Evolutionary conservation across 2,329 filamentous ascomycete species (phyloP).

Genomic region (Alternaria brassicicola): DNA sequence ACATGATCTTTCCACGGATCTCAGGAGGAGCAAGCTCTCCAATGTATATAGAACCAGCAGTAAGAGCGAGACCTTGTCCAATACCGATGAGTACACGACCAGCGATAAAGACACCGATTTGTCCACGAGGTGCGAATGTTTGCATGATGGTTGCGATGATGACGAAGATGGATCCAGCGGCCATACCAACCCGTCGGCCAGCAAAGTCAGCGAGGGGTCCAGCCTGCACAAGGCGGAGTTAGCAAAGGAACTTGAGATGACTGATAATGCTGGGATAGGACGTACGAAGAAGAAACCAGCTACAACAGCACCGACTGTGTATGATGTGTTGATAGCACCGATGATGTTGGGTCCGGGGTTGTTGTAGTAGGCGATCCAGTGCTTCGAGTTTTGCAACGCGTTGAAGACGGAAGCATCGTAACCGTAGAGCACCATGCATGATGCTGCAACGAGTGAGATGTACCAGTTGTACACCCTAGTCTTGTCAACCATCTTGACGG

Average conservation of each 20-base stretch:
- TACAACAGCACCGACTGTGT: conserved; percentile 73
- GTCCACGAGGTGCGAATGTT: conserved; percentile 63
- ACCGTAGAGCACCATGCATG: conserved; percentile 77
- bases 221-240: conserved; percentile 41
- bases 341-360: conserved; percentile 54
- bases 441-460: conserved; percentile 71
- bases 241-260: neutral
- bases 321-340: conserved; percentile 69
- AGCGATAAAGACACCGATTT: conserved; percentile 70
- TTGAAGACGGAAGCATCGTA: conserved; percentile 79
- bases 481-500: conserved; percentile 40
- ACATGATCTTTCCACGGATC: conserved; percentile 71
- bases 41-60: conserved; percentile 73
- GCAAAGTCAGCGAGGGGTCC: conserved; percentile 67
- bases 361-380: conserved; percentile 71
- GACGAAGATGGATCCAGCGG: conserved; percentile 66
- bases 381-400: conserved; percentile 69
- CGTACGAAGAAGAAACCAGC: conserved; percentile 67
- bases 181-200: conserved; percentile 70
- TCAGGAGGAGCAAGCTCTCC: conserved; percentile 69
- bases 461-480: conserved; percentile 61
- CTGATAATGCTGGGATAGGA: neutral
- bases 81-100: conserved; percentile 73
- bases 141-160: conserved; percentile 74
- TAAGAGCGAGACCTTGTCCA: conserved; percentile 71